These are phyloP conservation scores for Mariannaea elegans DNA, from an alignment of 2,329 filamentous ascomycete species.

Conservation along the genomic window DNA sequence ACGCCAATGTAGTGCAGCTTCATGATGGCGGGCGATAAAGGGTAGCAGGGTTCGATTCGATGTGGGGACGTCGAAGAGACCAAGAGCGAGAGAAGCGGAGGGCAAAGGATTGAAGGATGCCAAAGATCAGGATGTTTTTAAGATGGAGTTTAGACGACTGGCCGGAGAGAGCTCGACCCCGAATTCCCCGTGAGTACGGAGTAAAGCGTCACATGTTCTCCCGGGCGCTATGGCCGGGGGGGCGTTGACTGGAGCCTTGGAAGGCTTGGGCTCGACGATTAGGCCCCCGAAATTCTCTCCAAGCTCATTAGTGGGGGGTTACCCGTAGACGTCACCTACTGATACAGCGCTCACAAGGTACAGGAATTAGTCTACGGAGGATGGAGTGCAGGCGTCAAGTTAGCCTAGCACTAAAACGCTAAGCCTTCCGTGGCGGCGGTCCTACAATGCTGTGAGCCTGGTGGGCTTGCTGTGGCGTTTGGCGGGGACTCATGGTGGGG, in stretches of 20 bases:
- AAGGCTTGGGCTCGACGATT: constrained; percentile 2
- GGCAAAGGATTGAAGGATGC: not conserved
- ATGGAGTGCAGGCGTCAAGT: not conserved
- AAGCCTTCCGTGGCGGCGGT: constrained; percentile 1
- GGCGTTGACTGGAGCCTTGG: too few species aligned
- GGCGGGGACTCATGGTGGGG: constrained; percentile 15
- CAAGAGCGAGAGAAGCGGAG: not conserved
- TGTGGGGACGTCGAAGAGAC: not conserved
- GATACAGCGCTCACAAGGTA: not conserved
- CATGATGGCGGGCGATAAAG: constrained; percentile 61
- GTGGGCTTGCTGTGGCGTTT: constrained; percentile 8
- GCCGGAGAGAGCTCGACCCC: not conserved
- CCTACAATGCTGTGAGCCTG: not conserved
- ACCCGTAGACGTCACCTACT: not conserved
- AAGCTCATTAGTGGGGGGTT: constrained; percentile 4
- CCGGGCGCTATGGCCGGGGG: constrained; percentile 31
- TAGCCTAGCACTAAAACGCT: not conserved
- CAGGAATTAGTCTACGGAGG: not conserved
- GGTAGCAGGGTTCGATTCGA: not conserved
- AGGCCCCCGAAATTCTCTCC: constrained; percentile 18
- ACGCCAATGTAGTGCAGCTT: constrained; percentile 91
- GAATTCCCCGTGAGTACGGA: not conserved
- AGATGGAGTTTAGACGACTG: not conserved
- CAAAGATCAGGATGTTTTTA: not conserved
- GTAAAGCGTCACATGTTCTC: too few species aligned